These are phyloP conservation scores for Penicillium odoratum DNA, from an alignment of 495 filamentous ascomycete genomes.

Conservation along the genomic window DNA sequence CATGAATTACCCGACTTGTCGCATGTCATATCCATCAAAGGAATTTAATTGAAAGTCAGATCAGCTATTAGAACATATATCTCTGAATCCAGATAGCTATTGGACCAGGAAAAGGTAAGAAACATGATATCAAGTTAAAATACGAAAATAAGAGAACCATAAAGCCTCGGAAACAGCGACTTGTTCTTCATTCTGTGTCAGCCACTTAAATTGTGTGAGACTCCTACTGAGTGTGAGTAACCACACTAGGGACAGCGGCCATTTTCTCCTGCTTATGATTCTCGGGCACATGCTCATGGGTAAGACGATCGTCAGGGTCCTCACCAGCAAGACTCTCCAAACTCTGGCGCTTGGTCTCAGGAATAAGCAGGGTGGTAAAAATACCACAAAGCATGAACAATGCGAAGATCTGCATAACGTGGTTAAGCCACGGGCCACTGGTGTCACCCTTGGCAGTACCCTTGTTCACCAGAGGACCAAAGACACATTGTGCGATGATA, in stretches of 20 bases:
- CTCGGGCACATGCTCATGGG: neutral
- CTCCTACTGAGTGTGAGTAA: neutral
- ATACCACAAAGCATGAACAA: constrained; percentile 76
- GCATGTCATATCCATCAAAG: no score
- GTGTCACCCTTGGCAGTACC: constrained; percentile 35
- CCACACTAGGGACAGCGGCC: neutral
- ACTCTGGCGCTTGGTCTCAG: constrained; percentile 74
- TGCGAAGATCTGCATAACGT: constrained; percentile 78
- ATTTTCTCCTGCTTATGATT: neutral
- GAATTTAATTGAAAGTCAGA: no score
- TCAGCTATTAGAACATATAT: no score
- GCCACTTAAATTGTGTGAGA: neutral
- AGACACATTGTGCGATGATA: constrained; percentile 53
- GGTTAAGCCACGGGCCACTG: constrained; percentile 67
- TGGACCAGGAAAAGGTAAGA: no score
- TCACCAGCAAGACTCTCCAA: constrained; percentile 24
- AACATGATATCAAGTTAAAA: no score
- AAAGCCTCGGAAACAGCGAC: no score
- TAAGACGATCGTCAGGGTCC: neutral
- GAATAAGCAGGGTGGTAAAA: constrained; percentile 65
- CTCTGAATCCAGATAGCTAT: no score
- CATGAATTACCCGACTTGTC: no score
- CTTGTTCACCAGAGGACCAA: constrained; percentile 46
- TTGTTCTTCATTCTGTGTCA: neutral
- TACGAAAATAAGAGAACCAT: no score